These are phyloP conservation scores for Phialophora verrucosa DNA, from an alignment of 2,329 filamentous ascomycete species.

Conservation along the genomic window DNA sequence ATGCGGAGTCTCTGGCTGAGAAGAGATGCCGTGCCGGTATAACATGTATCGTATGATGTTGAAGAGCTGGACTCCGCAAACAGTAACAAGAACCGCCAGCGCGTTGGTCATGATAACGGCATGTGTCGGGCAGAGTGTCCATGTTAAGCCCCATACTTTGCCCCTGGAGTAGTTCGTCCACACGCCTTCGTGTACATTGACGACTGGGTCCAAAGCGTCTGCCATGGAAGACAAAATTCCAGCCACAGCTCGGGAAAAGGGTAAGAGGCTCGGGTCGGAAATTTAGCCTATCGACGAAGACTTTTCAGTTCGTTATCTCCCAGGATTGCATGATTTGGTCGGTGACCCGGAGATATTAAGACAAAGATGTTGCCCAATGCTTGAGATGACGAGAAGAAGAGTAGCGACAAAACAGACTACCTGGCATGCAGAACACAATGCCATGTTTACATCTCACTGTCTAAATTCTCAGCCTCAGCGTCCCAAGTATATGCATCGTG, in stretches of 20 bases:
- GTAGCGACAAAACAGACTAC: neutral
- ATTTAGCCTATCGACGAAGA: no score
- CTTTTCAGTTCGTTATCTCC: neutral
- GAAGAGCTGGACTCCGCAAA: constrained; percentile 32
- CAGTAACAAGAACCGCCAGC: constrained; percentile 32
- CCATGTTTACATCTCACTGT: neutral
- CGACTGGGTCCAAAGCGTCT: constrained; percentile 16
- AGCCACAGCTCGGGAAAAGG: neutral
- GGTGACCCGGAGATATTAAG: neutral
- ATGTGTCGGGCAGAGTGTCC: constrained; percentile 30
- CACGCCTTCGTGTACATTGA: constrained; percentile 25
- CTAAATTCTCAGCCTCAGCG: neutral
- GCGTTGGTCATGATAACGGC: constrained; percentile 33
- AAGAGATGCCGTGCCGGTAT: no score
- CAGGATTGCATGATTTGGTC: neutral
- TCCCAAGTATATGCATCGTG: neutral
- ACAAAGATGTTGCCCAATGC: neutral
- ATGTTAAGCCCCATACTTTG: constrained; percentile 32
- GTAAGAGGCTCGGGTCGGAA: neutral
- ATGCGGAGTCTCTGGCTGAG: no score
- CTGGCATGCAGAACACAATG: neutral
- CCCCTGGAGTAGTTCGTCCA: constrained; percentile 35
- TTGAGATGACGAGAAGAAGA: neutral
- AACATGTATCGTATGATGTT: constrained; percentile 16
- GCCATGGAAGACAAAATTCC: constrained; percentile 13